These are phyloP conservation scores for Phytophthora macrochlamydospora DNA, from an alignment of 352 stramenopile species.

Conservation along the genomic window DNA sequence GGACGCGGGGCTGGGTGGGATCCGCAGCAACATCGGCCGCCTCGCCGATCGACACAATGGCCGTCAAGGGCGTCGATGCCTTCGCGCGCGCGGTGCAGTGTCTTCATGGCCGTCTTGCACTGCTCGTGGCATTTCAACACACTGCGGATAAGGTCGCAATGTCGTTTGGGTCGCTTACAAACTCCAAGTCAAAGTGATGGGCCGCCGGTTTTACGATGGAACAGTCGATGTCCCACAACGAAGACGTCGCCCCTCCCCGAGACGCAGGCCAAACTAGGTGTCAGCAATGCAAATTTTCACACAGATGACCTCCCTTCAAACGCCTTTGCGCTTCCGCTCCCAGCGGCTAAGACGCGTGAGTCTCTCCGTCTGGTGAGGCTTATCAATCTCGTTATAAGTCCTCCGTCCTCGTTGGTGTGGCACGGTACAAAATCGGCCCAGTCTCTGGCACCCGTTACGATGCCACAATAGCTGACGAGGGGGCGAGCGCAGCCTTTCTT, in stretches of 20 bases:
- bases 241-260: constrained; percentile 1
- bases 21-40: too few species aligned
- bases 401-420: neutral
- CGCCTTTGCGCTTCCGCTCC: too few species aligned
- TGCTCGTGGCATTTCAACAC: too few species aligned
- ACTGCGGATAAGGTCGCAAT: neutral
- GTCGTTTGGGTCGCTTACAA: constrained; percentile 12
- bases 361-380: neutral
- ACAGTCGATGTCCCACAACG: neutral
- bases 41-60: too few species aligned
- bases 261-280: neutral
- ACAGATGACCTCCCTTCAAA: too few species aligned
- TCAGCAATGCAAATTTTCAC: too few species aligned
- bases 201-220: constrained; percentile 2
- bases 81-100: too few species aligned
- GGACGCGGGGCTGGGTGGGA: too few species aligned
- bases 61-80: too few species aligned
- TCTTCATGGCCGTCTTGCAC: too few species aligned
- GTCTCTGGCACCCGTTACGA: constrained; percentile 11
- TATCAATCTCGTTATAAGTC: neutral
- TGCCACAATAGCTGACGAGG: constrained; percentile 25
- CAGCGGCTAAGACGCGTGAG: neutral
- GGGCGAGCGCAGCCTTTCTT: constrained; percentile 21
- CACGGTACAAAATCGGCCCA: neutral
- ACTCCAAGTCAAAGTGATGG: neutral